Evolutionary conservation across 768 basidiomycete genomes (phyloP), one percentile per base, ranked within the genome.

Genomic region (Hericium alpestre): DNA sequence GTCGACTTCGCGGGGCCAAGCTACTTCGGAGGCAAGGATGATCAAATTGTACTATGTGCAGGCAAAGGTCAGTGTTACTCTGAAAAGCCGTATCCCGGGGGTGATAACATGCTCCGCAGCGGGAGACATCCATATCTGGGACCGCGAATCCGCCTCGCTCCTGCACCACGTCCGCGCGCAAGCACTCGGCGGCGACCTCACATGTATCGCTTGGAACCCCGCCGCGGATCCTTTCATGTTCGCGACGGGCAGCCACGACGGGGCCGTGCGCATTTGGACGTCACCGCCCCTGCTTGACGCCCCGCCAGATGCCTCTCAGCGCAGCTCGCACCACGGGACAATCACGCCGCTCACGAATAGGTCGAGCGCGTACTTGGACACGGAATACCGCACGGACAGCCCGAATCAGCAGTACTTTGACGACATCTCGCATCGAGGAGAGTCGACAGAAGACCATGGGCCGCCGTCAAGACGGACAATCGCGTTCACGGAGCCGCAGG

Each of bases 61-160:
- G 82, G 84, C 6, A 90, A 91, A 79, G 76, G 88, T 81, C 51
- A 40, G 69, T 63, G 10, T 18, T 55, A 20, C 32, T 32, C 8
- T 1, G 8, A 32, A 32, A 32, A 32, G 8, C 32, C 9, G 32
- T 32, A 10, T 2, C 8, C 40, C 25, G 51, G 51, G 13, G 32
- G 56, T 32, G 32, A 32, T 53, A 32, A 46, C 61, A 43, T n/a
- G n/a, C 56, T 43, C 18, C 46, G 48, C 58, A 90, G 89, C 79
- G 59, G 90, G 90, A 4, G 86, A 90, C 63, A 83, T 92, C 13
- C 84, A 88, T 64, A 87, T 91, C 12, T 92, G 90, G 90, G 90
- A 92, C 64, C 80, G 83, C 58, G 87, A 90, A 70, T 86, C 85
- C 11, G 90, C 80, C 5, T 76, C 81, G 8, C 71, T 89, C 1